A percentile compares a stretch with the other conserved stretches of the same genome.
Evolutionary conservation across 1,139 yeast species (phyloP).

Genomic region (Yamadazyma jaroonii): DNA sequence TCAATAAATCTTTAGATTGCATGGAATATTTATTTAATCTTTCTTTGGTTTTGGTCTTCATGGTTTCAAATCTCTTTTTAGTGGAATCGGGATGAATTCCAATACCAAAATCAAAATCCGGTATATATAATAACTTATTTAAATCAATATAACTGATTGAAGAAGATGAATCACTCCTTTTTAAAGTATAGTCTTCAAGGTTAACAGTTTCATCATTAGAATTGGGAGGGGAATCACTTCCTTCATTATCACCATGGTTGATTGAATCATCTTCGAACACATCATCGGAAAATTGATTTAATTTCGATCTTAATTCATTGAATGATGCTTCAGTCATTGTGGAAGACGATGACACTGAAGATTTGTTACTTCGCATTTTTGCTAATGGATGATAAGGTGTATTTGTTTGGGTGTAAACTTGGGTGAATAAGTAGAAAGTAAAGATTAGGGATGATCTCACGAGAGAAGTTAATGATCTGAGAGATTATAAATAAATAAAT

Average conservation of each 20-base stretch:
- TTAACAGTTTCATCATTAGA: neutral
- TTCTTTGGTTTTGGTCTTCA: conserved; percentile 37
- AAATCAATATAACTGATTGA: conserved; percentile 39
- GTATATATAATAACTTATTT: conserved; percentile 34
- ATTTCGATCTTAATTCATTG: conserved; percentile 9
- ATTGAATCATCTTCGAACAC: conserved; percentile 3
- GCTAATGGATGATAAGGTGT: neutral
- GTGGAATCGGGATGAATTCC: conserved; percentile 40
- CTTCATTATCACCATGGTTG: neutral
- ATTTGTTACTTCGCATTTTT: conserved; percentile 8
- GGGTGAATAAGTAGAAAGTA: no score
- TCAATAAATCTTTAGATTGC: conserved; percentile 22
- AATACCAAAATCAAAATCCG: conserved; percentile 46
- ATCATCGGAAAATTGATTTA: conserved; percentile 5
- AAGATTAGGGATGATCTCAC: neutral
- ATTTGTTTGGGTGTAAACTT: no score
- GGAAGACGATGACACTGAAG: conserved; percentile 10
- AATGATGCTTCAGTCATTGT: conserved; percentile 11
- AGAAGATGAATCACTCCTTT: conserved; percentile 31
- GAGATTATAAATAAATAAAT: no score
- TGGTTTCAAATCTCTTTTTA: conserved; percentile 31
- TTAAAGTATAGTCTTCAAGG: conserved; percentile 9
- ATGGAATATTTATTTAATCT: conserved; percentile 22
- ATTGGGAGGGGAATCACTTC: neutral
- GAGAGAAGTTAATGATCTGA: neutral